These are phyloP conservation scores for Salix udensis DNA, from an alignment of 345 rosid species.

Conservation along the genomic window DNA sequence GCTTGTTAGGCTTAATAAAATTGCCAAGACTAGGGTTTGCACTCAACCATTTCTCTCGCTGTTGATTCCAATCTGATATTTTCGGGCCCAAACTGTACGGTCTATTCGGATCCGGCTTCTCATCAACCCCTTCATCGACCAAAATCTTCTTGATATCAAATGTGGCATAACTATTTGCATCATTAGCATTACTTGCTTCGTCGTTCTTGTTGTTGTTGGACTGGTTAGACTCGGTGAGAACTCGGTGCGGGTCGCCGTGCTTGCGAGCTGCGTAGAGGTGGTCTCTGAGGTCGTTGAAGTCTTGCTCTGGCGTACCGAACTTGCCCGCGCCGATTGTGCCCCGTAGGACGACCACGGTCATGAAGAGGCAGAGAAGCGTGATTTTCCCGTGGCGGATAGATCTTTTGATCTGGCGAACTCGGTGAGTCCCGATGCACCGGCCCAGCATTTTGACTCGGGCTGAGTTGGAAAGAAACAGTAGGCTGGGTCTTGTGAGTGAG, in stretches of 20 bases:
- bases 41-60: slow-evolving; percentile 51
- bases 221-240: slow-evolving; percentile 20
- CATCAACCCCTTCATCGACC: slow-evolving; percentile 46
- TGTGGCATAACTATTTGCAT: slow-evolving; percentile 40
- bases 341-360: slow-evolving; percentile 82
- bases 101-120: slow-evolving; percentile 37
- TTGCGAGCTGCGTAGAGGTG: slow-evolving; percentile 62
- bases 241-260: slow-evolving; percentile 61
- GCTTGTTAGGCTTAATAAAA: slow-evolving; percentile 47
- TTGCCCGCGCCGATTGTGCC: slow-evolving; percentile 90
- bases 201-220: background rate
- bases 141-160: slow-evolving; percentile 44
- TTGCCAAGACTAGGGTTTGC: slow-evolving; percentile 50
- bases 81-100: slow-evolving; percentile 56
- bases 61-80: slow-evolving; percentile 65
- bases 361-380: slow-evolving; percentile 49
- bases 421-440: slow-evolving; percentile 23
- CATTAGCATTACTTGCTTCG: background rate
- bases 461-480: background rate
- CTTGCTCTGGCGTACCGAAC: slow-evolving; percentile 85
- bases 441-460: background rate
- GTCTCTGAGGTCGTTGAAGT: slow-evolving; percentile 59
- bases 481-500: background rate
- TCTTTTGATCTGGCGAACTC: slow-evolving; percentile 46
- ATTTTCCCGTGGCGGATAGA: slow-evolving; percentile 57